These are phyloP conservation scores for Xylaria palmicola DNA, from an alignment of 495 filamentous ascomycete genomes.

Conservation along the genomic window DNA sequence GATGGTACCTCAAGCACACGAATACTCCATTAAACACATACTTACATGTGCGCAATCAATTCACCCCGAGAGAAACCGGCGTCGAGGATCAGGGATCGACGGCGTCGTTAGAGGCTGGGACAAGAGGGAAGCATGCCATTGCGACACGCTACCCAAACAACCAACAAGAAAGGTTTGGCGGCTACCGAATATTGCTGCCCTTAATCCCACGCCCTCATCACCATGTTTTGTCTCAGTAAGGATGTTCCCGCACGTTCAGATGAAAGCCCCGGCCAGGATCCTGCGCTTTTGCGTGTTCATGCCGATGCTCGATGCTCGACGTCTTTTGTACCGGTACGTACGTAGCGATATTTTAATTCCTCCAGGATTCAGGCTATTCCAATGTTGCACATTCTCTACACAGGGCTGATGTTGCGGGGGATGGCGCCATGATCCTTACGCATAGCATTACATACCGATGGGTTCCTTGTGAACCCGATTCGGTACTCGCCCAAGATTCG, in stretches of 20 bases:
- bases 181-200: background rate
- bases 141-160: background rate
- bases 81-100: conserved; percentile 5
- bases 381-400: background rate
- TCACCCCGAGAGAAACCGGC: background rate
- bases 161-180: background rate
- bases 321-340: background rate
- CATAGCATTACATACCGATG: background rate
- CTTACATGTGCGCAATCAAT: background rate
- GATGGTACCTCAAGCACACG: background rate
- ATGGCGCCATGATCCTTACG: background rate
- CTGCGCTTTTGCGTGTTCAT: background rate
- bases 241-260: background rate
- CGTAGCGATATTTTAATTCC: conserved; percentile 2
- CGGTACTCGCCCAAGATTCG: too few relatives aligned
- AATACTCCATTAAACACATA: background rate
- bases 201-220: background rate
- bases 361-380: conserved; percentile 7
- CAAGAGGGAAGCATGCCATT: background rate
- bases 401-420: conserved; percentile 11
- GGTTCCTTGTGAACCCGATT: background rate
- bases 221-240: background rate
- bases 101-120: background rate
- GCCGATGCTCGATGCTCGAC: background rate
- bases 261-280: background rate